Conservation (phyloP, 2,329 filamentous ascomycete species). For the Bipolaris bicolor region DNA sequence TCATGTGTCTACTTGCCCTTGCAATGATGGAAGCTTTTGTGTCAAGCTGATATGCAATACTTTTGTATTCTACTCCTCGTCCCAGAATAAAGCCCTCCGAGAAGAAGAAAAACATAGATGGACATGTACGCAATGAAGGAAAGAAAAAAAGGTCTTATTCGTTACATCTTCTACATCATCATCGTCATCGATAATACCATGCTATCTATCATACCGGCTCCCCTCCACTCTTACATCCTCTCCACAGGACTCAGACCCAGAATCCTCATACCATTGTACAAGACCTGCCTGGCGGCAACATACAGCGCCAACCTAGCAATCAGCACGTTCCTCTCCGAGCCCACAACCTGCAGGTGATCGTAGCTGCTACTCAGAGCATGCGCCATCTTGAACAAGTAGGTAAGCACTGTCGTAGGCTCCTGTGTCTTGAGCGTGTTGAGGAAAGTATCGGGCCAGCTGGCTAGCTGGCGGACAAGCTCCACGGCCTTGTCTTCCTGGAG, state of each 20-base stretch:
- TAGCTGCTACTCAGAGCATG: constrained; percentile 81
- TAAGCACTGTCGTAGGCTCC: constrained; percentile 72
- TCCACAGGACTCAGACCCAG: constrained; percentile 81
- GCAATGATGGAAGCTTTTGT: background rate
- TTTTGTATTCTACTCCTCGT: background rate
- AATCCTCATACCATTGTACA: constrained; percentile 83
- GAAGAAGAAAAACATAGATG: background rate
- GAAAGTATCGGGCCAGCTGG: constrained; percentile 85
- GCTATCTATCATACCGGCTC: background rate
- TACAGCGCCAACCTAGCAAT: constrained; percentile 72
- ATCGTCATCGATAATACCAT: background rate
- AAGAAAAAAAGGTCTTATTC: background rate
- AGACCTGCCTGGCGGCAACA: constrained; percentile 73
- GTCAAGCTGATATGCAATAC: background rate
- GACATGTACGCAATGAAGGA: background rate
- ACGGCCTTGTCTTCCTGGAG: constrained; percentile 74
- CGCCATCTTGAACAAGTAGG: constrained; percentile 85
- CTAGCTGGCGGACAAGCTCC: constrained; percentile 75
- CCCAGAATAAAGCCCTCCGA: background rate
- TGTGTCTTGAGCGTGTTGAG: constrained; percentile 83
- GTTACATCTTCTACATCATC: background rate
- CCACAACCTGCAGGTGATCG: constrained; percentile 81
- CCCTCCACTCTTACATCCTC: constrained; percentile 47
- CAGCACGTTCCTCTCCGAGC: constrained; percentile 74
- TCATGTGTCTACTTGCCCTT: no score